Evolutionary conservation across 2,329 filamentous ascomycete species (phyloP).

Genomic region (Hymenoscyphus fructigenus): DNA sequence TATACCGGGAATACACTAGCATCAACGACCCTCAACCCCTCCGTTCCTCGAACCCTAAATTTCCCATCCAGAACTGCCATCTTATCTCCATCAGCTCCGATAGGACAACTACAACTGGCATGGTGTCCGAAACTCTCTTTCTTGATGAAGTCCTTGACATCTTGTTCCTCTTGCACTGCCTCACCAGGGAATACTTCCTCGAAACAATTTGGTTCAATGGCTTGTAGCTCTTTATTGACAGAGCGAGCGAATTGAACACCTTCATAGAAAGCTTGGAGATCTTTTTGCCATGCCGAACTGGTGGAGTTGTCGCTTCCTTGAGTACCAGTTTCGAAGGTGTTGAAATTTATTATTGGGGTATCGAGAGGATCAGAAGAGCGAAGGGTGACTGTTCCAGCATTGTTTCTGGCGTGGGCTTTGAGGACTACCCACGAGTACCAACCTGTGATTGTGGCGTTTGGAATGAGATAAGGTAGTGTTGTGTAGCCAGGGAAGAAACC

Average conservation of each 20-base stretch:
- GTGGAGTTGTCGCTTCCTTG: background rate
- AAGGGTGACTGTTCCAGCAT: conserved; percentile 60
- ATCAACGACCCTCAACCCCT: too few relatives aligned
- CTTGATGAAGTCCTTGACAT: too few relatives aligned
- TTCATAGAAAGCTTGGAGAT: conserved; percentile 25
- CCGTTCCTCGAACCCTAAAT: too few relatives aligned
- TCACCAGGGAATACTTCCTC: too few relatives aligned
- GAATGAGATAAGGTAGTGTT: conserved; percentile 30
- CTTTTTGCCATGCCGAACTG: background rate
- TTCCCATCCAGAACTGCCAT: too few relatives aligned
- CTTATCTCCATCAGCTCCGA: too few relatives aligned
- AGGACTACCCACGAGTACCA: conserved; percentile 42
- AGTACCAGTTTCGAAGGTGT: conserved; percentile 53
- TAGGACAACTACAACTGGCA: too few relatives aligned
- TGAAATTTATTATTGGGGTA: conserved; percentile 60
- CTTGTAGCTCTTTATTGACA: too few relatives aligned
- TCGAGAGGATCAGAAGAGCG: conserved; percentile 63
- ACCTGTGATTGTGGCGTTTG: conserved; percentile 36
- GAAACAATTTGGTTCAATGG: too few relatives aligned
- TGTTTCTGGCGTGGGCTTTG: conserved; percentile 63
- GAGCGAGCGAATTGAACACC: conserved; percentile 14
- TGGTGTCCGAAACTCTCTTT: too few relatives aligned
- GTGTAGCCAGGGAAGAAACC: conserved; percentile 46
- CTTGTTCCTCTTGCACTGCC: too few relatives aligned
- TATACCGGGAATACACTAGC: too few relatives aligned